Evolutionary conservation across 2,329 filamentous ascomycete species (phyloP).

Genomic region (Xylaria sp.): DNA sequence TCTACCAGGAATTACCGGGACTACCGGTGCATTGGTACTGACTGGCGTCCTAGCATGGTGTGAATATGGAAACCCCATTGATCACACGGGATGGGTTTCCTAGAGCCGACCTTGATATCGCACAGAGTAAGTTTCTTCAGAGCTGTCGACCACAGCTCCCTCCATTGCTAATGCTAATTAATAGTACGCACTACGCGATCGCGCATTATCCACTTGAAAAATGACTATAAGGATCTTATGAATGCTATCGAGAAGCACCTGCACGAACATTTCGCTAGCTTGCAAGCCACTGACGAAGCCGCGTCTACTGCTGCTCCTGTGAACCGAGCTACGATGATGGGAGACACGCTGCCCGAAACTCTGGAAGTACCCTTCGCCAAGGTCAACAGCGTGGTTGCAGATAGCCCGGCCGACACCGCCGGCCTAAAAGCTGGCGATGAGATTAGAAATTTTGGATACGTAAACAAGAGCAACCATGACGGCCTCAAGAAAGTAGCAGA

Average conservation of each 20-base stretch:
- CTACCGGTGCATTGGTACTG: constrained; percentile 32
- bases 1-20: constrained; percentile 35
- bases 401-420: constrained; percentile 84
- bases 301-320: constrained; percentile 38
- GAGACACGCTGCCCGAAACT: constrained; percentile 51
- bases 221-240: constrained; percentile 95
- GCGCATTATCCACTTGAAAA: constrained; percentile 87
- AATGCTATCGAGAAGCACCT: constrained; percentile 81
- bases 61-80: constrained; percentile 90
- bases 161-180: constrained; percentile 33
- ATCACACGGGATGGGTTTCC: constrained; percentile 92
- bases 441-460: constrained; percentile 86
- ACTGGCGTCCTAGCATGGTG: constrained; percentile 75
- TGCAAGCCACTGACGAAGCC: constrained; percentile 64
- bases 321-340: constrained; percentile 46
- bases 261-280: constrained; percentile 87
- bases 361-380: constrained; percentile 77
- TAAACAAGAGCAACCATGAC: constrained; percentile 87
- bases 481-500: constrained; percentile 87
- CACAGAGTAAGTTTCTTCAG: constrained; percentile 75
- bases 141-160: background rate
- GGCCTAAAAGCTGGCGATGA: constrained; percentile 84
- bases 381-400: constrained; percentile 82
- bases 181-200: constrained; percentile 91
- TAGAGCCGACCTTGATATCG: constrained; percentile 91